Base-by-base conservation (phyloP, 2,329 filamentous ascomycete genomes). In the Arthrobotrys entomopaga region DNA sequence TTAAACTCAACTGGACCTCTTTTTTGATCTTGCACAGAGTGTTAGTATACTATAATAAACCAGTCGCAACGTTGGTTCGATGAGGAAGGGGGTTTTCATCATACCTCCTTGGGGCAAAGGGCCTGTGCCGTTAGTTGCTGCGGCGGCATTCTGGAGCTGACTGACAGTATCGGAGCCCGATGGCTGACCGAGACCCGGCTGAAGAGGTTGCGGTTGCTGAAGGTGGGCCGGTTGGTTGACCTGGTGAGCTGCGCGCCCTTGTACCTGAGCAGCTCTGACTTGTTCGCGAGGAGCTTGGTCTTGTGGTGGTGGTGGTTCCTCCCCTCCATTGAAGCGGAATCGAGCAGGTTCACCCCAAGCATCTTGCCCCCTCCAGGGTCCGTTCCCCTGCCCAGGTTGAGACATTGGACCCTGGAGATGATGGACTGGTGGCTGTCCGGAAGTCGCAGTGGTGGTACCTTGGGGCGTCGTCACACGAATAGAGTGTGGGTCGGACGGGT, bases 1-100 rank as follows among this genome's bases (percentile, higher is more conserved):
- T 99, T 99, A 82, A 99, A 99, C 80, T 99, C 95, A 16, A 99
- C 95, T 0, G 95, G 95, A 0, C 93, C 94, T 95, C 96, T 81
- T 96, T 93, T 80, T 91, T 78, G 60, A 84, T 73, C 69, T 20
- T 34, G 61, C 48, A 26, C 61, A 61, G 10, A 85, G 60, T 82
- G 82, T 65, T 84, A 82, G n/a, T 81, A 81, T 24, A 82, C 6
- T 34, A 2, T 2, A 34, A 34, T 34, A 34, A 3, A 34, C 5
- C 84, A 83, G 82, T 86, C 83, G 81, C 86, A 83, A 82, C n/a
- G 89, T 82, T 82, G 87, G 83, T 78, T 84, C 83, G 78, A 90
- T 91, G 67, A 90, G 80, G 34, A 83, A 86, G 75, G 86, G 86
- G 74, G 87, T 86, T 69, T 87, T 81, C 19, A 83, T 83, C 52